Conservation (phyloP, 108 stramenopile species). For the Fragilariopsis cylindrus region DNA sequence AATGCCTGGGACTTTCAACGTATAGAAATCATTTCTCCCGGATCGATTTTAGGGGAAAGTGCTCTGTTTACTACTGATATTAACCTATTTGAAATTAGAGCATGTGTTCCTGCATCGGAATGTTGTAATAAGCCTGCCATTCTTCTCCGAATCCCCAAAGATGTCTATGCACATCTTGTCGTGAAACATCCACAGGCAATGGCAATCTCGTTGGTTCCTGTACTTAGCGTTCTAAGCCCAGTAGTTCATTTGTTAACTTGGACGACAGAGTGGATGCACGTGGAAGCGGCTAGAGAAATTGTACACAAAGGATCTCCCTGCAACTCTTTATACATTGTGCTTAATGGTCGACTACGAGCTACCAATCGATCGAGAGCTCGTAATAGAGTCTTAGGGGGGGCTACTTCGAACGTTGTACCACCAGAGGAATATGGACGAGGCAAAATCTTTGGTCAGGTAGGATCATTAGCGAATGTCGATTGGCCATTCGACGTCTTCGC, state of each 20-base stretch:
- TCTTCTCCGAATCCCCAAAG: conserved; percentile 41
- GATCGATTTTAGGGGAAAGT: conserved; percentile 39
- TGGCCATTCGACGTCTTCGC: conserved; percentile 49
- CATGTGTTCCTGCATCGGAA: background rate
- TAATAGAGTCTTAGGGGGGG: background rate
- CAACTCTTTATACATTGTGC: conserved; percentile 50
- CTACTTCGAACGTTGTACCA: background rate
- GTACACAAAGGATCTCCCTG: conserved; percentile 41
- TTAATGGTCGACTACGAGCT: conserved; percentile 51
- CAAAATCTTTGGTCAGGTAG: conserved; percentile 45
- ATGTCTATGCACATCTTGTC: conserved; percentile 34
- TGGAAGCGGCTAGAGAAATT: conserved; percentile 47
- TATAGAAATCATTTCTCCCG: conserved; percentile 23
- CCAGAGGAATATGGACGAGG: conserved; percentile 51
- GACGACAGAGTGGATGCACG: conserved; percentile 48
- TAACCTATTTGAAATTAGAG: conserved; percentile 35
- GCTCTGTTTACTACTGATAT: conserved; percentile 46
- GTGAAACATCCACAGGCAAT: conserved; percentile 38
- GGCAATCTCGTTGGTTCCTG: conserved; percentile 31
- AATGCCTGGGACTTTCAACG: conserved; percentile 19
- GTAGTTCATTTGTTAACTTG: conserved; percentile 47
- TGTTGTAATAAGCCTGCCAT: conserved; percentile 15
- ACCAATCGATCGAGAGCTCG: conserved; percentile 1
- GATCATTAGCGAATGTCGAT: conserved; percentile 26
- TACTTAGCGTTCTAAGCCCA: conserved; percentile 38